A percentile compares a stretch with the other conserved stretches of the same genome.
Conservation (phyloP, 2,329 filamentous ascomycete species). For the Talaromyces sp. region DNA sequence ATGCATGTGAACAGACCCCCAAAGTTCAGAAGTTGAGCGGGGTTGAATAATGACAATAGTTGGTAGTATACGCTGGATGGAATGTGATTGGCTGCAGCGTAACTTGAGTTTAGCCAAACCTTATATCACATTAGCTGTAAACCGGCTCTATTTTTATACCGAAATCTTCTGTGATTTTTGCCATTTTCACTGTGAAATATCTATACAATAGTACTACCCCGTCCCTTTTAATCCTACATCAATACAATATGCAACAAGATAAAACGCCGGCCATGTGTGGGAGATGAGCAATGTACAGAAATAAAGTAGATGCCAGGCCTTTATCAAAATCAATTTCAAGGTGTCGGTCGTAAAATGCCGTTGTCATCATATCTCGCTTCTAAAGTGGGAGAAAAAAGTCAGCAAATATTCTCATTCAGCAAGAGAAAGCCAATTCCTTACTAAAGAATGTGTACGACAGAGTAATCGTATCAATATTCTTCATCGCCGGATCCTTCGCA, state of each 20-base stretch:
- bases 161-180: background rate
- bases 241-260: slow-evolving; percentile 1
- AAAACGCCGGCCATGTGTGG: slow-evolving; percentile 8
- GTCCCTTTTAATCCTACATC: background rate
- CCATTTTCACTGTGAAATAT: background rate
- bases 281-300: slow-evolving; percentile 6
- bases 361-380: slow-evolving; percentile 82
- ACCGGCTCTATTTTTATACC: background rate
- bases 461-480: slow-evolving; percentile 88
- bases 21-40: background rate
- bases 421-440: slow-evolving; percentile 43
- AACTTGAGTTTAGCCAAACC: background rate
- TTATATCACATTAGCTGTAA: background rate
- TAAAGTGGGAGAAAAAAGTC: slow-evolving; percentile 27
- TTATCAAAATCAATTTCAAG: no score
- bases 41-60: background rate
- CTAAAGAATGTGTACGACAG: slow-evolving; percentile 98
- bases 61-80: background rate
- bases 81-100: background rate
- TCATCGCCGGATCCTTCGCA: slow-evolving; percentile 87
- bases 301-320: background rate
- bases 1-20: background rate
- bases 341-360: slow-evolving; percentile 59
- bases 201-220: background rate
- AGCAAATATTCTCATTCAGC: background rate